Evolutionary conservation across 306 rosid genomes (phyloP).

Genomic region (Rubus idaeus): DNA sequence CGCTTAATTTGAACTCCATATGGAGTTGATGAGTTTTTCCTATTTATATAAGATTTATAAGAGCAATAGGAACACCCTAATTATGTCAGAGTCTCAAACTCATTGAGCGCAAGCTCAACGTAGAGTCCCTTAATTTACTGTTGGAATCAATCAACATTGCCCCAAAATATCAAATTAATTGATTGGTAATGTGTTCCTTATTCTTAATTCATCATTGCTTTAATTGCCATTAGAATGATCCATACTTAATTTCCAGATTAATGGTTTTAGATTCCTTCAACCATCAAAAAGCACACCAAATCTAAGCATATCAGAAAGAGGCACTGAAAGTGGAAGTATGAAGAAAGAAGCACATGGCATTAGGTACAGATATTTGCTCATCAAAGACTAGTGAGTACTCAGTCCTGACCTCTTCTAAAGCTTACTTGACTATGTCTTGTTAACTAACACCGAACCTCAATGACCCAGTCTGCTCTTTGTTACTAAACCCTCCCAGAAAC

Average conservation of each 20-base stretch:
- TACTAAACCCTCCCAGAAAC: constrained; percentile 1
- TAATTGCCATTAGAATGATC: neutral
- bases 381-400: neutral
- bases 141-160: neutral
- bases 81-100: neutral
- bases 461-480: constrained; percentile 7
- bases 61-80: neutral
- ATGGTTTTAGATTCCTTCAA: neutral
- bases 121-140: neutral
- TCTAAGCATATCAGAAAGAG: neutral
- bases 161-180: neutral
- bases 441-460: constrained; percentile 13
- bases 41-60: neutral
- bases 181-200: neutral
- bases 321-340: neutral
- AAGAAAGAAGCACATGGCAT: constrained; percentile 24
- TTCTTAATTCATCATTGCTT: neutral
- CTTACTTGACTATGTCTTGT: constrained; percentile 21
- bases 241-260: neutral
- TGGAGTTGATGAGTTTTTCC: neutral
- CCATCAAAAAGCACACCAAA: neutral
- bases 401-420: constrained; percentile 1
- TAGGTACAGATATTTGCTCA: constrained; percentile 17
- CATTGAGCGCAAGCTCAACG: neutral
- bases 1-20: neutral